Evolutionary conservation across 2,329 filamentous ascomycete species (phyloP), one percentile per base, ranked within the genome.

Genomic region (Ophiostoma australiae): DNA sequence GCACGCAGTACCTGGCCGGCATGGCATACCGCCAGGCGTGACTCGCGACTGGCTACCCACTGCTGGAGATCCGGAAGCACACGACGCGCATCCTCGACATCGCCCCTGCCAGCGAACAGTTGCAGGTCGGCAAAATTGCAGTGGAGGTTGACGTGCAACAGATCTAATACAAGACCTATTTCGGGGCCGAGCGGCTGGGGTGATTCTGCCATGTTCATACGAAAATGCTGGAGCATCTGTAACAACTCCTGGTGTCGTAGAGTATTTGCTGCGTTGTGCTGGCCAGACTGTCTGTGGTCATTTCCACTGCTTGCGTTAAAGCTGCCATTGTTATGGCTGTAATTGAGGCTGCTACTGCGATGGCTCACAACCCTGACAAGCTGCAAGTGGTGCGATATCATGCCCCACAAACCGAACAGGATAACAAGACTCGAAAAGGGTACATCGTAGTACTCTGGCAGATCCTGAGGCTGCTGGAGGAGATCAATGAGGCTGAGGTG

Each of bases 21-120:
- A 63, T 75, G 73, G 71, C 73, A 75, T 0, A 75, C 37, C 11
- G 74, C 74, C n/a, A 23, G 37, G 1, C 74, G 72, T 0, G 73
- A 58, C 11, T 72, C 72, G 10, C 41, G 35, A 6, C 69, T 67
- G 17, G n/a, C 55, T 7, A 71, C 71, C 74, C 74, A 75, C 39
- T 67, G 67, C 58, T 73, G 72, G 31, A 75, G 72, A 13, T 68
- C 41, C 1, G 73, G 73, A 20, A 73, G 63, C 15, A 73, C 71
- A 31, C 71, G 72, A 4, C 86, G 83, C 4, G 89, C 89, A 76
- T 90, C 87, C 44, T 90, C 88, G 73, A 89, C 85, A 33, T 87
- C 89, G 73, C 89, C 88, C 63, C 89, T 88, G 5, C 89, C 89
- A 0, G 87, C 86, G 74, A 91, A 90, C 4, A 89, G 69, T 75